Conservation (phyloP, 148 eudicot genomes). For the Chenopodium berlandieri region DNA sequence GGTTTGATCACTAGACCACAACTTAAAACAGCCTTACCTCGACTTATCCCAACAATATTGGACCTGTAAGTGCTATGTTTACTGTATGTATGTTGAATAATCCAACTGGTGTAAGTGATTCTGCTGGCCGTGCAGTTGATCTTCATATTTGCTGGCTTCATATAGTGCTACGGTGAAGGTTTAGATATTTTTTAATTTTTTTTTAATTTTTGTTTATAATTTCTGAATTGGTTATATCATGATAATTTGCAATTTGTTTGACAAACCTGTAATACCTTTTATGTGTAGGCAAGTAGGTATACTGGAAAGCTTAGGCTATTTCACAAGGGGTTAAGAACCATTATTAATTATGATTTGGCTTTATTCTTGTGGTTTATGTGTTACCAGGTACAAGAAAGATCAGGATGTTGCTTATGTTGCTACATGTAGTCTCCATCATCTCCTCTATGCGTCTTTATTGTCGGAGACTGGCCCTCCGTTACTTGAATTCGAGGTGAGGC, state of each 20-base stretch:
- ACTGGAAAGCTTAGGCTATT: neutral
- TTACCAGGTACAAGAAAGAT: slow-evolving; percentile 75
- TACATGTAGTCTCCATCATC: slow-evolving; percentile 85
- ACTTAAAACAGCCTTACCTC: slow-evolving; percentile 80
- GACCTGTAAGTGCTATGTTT: slow-evolving; percentile 64
- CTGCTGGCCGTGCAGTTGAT: neutral
- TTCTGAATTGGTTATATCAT: neutral
- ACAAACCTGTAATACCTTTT: neutral
- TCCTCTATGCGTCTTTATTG: slow-evolving; percentile 75
- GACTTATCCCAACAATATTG: slow-evolving; percentile 85
- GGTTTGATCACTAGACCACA: slow-evolving; percentile 76
- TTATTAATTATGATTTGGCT: neutral
- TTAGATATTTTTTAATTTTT: too few species aligned
- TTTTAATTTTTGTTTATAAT: neutral
- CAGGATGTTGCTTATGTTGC: slow-evolving; percentile 73
- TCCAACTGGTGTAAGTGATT: neutral
- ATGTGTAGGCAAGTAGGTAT: neutral
- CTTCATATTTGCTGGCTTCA: neutral
- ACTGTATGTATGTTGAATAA: neutral
- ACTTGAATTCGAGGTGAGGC: slow-evolving; percentile 86
- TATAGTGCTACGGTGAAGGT: neutral
- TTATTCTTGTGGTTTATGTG: neutral
- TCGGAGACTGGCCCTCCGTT: slow-evolving; percentile 92
- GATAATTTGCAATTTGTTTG: neutral
- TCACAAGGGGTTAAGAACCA: neutral